Evolutionary conservation across 805 yeast genomes (phyloP).

Genomic region (Starmerella bombi): DNA sequence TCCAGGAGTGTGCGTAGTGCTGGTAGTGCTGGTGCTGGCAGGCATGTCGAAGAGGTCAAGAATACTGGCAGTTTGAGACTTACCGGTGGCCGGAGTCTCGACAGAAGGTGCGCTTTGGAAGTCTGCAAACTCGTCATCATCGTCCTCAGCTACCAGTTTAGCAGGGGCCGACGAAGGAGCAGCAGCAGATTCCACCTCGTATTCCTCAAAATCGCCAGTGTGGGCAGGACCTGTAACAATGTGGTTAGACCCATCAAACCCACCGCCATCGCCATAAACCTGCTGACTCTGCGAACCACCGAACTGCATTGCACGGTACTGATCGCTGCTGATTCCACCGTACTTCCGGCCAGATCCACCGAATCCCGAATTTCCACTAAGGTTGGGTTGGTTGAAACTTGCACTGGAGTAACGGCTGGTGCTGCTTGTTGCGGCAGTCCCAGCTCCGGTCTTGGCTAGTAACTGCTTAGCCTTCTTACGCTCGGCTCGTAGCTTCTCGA

Average conservation of each 20-base stretch:
- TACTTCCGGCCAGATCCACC: constrained; percentile 25
- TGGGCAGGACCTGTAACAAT: constrained; percentile 25
- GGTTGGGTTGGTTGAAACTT: not conserved
- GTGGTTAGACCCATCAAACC: constrained; percentile 27
- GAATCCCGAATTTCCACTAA: not conserved
- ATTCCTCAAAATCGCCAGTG: constrained; percentile 31
- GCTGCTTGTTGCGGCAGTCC: constrained; percentile 35
- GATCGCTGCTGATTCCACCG: constrained; percentile 28
- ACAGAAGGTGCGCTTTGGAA: constrained; percentile 38
- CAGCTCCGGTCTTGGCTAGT: constrained; percentile 47
- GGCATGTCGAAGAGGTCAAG: constrained; percentile 21
- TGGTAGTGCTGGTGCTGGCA: not conserved
- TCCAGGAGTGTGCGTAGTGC: not conserved
- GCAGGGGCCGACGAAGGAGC: constrained; percentile 8
- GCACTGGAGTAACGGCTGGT: constrained; percentile 6
- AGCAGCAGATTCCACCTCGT: constrained; percentile 21
- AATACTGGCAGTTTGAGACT: constrained; percentile 16
- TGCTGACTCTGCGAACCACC: constrained; percentile 29
- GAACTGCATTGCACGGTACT: constrained; percentile 16
- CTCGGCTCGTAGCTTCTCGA: constrained; percentile 61
- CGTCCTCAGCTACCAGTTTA: constrained; percentile 33
- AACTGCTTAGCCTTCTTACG: constrained; percentile 83
- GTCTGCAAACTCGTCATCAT: constrained; percentile 50
- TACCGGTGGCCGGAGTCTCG: no score
- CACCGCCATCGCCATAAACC: no score